A percentile compares a stretch with the other conserved stretches of the same genome.
These are phyloP conservation scores for Citrullus colocynthis DNA, from an alignment of 306 rosid species.

Conservation along the genomic window DNA sequence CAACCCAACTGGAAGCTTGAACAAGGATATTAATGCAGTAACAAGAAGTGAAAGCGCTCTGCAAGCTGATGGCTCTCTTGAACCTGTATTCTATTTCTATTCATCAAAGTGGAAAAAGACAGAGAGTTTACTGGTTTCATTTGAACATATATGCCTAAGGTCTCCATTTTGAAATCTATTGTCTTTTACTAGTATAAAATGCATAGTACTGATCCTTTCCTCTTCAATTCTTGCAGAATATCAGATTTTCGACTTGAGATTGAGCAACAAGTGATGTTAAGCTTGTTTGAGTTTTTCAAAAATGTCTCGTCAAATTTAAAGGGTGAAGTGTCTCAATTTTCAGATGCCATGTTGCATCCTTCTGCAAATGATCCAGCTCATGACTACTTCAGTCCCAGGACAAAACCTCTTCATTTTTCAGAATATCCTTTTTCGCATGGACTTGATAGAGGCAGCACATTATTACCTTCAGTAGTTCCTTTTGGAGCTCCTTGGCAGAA, in stretches of 20 bases:
- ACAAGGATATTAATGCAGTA: conserved; percentile 30
- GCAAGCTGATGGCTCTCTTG: conserved; percentile 33
- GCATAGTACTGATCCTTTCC: conserved; percentile 9
- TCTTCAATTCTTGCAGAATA: conserved; percentile 50
- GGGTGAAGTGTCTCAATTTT: conserved; percentile 31
- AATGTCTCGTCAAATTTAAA: conserved; percentile 47
- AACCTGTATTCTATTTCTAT: conserved; percentile 54
- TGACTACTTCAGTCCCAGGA: conserved; percentile 24
- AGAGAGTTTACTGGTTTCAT: conserved; percentile 72
- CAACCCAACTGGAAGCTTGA: conserved; percentile 23
- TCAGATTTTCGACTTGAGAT: conserved; percentile 85
- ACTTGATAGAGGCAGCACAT: conserved; percentile 18
- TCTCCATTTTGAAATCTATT: conserved; percentile 19
- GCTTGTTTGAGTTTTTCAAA: conserved; percentile 64
- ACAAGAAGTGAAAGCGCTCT: conserved; percentile 28
- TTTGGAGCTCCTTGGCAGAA: conserved; percentile 99
- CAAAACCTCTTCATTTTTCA: conserved; percentile 19
- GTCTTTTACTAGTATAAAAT: not conserved
- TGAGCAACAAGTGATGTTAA: conserved; percentile 82
- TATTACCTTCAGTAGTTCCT: conserved; percentile 62
- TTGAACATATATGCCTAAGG: conserved; percentile 82
- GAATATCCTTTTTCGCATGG: conserved; percentile 25
- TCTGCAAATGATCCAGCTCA: conserved; percentile 20
- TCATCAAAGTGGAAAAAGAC: conserved; percentile 93
- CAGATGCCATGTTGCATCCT: conserved; percentile 21